Evolutionary conservation across 164 flowering plant species (phyloP).

Genomic region (Macadamia tetraphylla): DNA sequence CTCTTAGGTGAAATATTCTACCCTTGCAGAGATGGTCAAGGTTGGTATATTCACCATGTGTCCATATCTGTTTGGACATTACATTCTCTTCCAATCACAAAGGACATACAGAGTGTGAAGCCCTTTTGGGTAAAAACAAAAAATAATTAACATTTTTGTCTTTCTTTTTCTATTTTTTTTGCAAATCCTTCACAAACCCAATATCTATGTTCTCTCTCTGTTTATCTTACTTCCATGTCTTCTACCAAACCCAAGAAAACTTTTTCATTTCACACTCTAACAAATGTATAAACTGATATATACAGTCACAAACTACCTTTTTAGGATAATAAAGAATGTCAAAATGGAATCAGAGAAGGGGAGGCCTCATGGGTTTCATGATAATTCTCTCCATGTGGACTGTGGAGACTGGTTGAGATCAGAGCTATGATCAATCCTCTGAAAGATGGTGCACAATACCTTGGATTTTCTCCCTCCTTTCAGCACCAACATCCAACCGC

Average conservation of each 20-base stretch:
- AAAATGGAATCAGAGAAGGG: constrained; percentile 13
- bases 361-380: constrained; percentile 19
- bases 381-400: constrained; percentile 14
- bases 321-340: neutral
- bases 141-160: neutral
- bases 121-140: neutral
- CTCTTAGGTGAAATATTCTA: too few relatives aligned
- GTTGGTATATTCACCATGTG: neutral
- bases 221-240: too few relatives aligned
- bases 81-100: too few relatives aligned
- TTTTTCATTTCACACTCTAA: neutral
- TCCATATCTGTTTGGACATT: neutral
- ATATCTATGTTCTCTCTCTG: too few relatives aligned
- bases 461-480: constrained; percentile 10
- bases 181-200: too few relatives aligned
- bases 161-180: neutral
- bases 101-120: neutral
- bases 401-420: neutral
- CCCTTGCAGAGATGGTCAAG: too few relatives aligned
- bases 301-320: neutral
- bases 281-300: neutral
- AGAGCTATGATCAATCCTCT: neutral
- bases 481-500: constrained; percentile 9
- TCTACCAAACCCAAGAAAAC: neutral
- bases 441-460: constrained; percentile 7